phyloP scores from a whole-genome alignment of 2,329 filamentous ascomycete genomes.

The Claviceps sp. region DNA sequence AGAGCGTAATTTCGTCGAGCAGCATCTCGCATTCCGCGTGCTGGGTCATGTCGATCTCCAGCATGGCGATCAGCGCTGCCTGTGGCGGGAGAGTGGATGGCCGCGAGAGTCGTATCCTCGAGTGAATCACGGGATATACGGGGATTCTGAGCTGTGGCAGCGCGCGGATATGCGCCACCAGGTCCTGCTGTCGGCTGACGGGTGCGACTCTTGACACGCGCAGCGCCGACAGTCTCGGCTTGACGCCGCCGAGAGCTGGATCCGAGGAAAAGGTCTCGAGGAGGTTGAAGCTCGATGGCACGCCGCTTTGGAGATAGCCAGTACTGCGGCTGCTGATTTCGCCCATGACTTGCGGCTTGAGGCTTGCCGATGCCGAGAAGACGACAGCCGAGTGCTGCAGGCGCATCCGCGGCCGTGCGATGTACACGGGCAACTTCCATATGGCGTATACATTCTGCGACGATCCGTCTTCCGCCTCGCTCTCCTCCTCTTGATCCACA shows the following conservation, averaged over 20 bases:
- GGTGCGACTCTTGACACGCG: slow-evolving; percentile 64
- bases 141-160: slow-evolving; percentile 48
- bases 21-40: slow-evolving; percentile 54
- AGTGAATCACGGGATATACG: slow-evolving; percentile 57
- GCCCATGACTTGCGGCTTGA: slow-evolving; percentile 34
- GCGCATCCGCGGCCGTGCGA: slow-evolving; percentile 47
- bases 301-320: slow-evolving; percentile 56
- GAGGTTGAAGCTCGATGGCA: slow-evolving; percentile 61
- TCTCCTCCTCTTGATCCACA: slow-evolving; percentile 25
- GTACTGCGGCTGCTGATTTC: slow-evolving; percentile 23
- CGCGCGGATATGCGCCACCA: slow-evolving; percentile 49
- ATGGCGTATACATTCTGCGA: slow-evolving; percentile 35
- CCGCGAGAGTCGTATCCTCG: slow-evolving; percentile 58
- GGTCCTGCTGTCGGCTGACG: slow-evolving; percentile 46
- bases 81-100: slow-evolving; percentile 44
- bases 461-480: slow-evolving; percentile 13
- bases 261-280: slow-evolving; percentile 60
- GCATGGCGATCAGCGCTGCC: slow-evolving; percentile 50
- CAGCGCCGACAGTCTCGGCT: slow-evolving; percentile 57
- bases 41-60: slow-evolving; percentile 62
- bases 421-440: slow-evolving; percentile 47
- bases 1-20: slow-evolving; percentile 45
- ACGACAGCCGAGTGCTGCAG: slow-evolving; percentile 53
- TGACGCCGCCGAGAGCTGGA: slow-evolving; percentile 44
- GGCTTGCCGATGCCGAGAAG: slow-evolving; percentile 47